A percentile compares a stretch with the other conserved stretches of the same genome.
These are phyloP conservation scores for Lipomyces kockii DNA, from an alignment of 805 yeast genomes.

Conservation along the genomic window DNA sequence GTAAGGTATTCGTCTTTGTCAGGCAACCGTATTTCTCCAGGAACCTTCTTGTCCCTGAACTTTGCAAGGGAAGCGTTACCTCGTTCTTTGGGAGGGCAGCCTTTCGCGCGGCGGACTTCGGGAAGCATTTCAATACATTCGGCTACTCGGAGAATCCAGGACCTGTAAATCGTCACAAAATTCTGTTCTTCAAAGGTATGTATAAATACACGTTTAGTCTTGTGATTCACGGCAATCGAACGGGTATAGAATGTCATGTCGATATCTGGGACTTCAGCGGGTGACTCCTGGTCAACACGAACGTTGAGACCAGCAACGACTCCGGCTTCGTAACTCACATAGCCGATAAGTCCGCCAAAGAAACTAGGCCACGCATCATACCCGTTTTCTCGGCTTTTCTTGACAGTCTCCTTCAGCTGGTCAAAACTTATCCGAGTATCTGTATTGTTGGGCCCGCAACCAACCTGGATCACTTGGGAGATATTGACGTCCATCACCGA, in stretches of 20 bases:
- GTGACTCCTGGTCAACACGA: constrained; percentile 7
- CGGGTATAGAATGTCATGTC: constrained; percentile 74
- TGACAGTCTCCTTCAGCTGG: constrained; percentile 2
- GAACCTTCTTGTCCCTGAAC: neutral
- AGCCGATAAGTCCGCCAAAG: constrained; percentile 89
- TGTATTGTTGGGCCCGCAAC: neutral
- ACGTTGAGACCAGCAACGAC: constrained; percentile 43
- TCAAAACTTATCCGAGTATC: constrained; percentile 1
- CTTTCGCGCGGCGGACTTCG: constrained; percentile 4
- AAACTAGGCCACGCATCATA: constrained; percentile 60
- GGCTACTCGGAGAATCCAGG: constrained; percentile 2
- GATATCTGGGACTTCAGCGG: constrained; percentile 57
- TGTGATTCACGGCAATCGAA: constrained; percentile 60
- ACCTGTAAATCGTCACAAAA: neutral
- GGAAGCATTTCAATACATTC: constrained; percentile 2
- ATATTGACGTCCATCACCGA: constrained; percentile 7
- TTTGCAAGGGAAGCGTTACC: neutral
- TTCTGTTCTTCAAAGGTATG: constrained; percentile 12
- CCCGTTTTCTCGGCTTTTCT: neutral
- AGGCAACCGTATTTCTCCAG: constrained; percentile 8
- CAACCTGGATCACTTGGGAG: constrained; percentile 1
- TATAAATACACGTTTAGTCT: constrained; percentile 50
- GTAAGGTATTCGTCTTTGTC: constrained; percentile 50
- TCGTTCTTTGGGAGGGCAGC: neutral
- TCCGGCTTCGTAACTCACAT: constrained; percentile 88